These are phyloP conservation scores for Aspergillus niger DNA, from an alignment of 2,329 filamentous ascomycete genomes.

Conservation along the genomic window DNA sequence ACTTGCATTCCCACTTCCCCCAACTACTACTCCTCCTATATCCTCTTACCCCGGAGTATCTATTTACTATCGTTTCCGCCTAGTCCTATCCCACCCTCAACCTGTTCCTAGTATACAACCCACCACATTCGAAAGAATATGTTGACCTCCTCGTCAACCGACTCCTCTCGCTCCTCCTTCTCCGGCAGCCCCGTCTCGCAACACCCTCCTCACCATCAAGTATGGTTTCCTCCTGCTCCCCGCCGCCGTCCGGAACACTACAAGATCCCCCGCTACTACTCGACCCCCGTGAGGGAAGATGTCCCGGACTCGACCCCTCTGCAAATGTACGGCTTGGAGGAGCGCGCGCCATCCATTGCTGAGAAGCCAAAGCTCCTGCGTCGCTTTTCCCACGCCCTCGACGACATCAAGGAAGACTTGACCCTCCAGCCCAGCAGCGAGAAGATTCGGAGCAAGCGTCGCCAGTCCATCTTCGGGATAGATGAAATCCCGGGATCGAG, in stretches of 20 bases:
- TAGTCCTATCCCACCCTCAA: background rate
- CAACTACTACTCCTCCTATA: background rate
- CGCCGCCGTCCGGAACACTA: constrained; percentile 24
- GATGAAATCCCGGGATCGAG: constrained; percentile 15
- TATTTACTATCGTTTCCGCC: background rate
- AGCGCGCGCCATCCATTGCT: constrained; percentile 36
- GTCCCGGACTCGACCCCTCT: constrained; percentile 34
- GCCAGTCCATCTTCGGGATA: constrained; percentile 30
- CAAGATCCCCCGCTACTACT: constrained; percentile 38
- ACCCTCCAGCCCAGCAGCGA: constrained; percentile 28
- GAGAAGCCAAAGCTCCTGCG: constrained; percentile 32
- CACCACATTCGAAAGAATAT: constrained; percentile 17
- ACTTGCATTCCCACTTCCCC: background rate
- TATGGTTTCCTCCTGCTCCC: constrained; percentile 27
- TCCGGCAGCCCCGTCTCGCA: constrained; percentile 30
- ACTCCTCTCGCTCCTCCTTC: constrained; percentile 32
- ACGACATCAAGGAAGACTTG: constrained; percentile 39
- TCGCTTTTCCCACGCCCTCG: constrained; percentile 39
- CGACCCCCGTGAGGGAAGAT: constrained; percentile 34
- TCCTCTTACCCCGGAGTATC: background rate
- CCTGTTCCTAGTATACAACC: background rate
- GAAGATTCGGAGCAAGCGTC: constrained; percentile 28
- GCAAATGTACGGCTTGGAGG: constrained; percentile 37
- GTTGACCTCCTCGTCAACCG: constrained; percentile 30
- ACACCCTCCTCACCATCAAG: constrained; percentile 28